Percentiles rank a stretch among this genome's conserved stretches.
Conservation (phyloP, 1,284 basidiomycete species). For the Phellinidium pouzarii region DNA sequence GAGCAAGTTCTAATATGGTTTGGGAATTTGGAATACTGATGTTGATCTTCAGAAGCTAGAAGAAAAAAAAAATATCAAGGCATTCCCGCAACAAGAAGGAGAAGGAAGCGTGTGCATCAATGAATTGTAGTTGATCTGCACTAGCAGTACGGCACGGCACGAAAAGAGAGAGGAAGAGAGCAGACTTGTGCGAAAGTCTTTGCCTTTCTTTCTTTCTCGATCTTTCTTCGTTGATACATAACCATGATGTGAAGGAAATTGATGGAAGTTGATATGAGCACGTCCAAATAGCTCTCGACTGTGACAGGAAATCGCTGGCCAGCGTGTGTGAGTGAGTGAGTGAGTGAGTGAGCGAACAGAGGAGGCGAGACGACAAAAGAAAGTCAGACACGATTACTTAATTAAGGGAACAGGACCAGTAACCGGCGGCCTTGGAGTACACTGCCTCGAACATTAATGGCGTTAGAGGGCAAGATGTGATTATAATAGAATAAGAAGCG, state of each 20-base stretch:
- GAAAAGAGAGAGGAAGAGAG: background rate
- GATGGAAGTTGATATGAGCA: background rate
- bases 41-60: background rate
- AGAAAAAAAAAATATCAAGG: background rate
- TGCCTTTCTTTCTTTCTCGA: background rate
- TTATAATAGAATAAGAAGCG: background rate
- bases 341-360: background rate
- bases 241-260: background rate
- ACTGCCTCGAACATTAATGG: too few species aligned
- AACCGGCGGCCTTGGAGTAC: too few species aligned
- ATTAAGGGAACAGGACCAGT: background rate
- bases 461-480: background rate
- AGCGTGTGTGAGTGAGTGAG: background rate
- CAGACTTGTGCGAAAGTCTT: too few species aligned
- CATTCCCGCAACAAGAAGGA: background rate
- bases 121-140: background rate
- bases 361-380: background rate
- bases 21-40: background rate
- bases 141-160: background rate
- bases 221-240: background rate
- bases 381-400: background rate
- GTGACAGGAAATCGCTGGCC: background rate
- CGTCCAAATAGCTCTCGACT: too few species aligned
- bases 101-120: background rate
- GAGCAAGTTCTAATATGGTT: background rate